Percentiles rank a stretch among this genome's conserved stretches.
Evolutionary conservation across 495 filamentous ascomycete genomes (phyloP).

Genomic region (Penicillium fimorum): DNA sequence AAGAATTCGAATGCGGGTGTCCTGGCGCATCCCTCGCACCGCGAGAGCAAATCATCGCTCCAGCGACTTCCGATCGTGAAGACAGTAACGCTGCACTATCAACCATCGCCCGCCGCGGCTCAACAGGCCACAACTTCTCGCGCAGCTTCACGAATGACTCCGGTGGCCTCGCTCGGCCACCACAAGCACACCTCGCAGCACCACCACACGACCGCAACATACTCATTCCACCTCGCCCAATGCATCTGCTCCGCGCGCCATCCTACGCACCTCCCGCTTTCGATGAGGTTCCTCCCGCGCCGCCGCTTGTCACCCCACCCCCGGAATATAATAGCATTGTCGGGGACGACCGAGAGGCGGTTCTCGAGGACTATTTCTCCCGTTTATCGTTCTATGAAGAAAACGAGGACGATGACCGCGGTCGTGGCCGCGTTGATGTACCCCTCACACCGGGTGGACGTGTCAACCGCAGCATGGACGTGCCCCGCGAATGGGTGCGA

Average conservation of each 20-base stretch:
- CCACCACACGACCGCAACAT: constrained; percentile 40
- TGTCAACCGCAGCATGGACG: constrained; percentile 68
- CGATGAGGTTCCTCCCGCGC: constrained; percentile 83
- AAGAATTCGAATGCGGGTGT: constrained; percentile 71
- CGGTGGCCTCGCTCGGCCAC: constrained; percentile 46
- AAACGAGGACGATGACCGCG: constrained; percentile 54
- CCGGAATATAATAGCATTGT: constrained; percentile 85
- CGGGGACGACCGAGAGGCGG: constrained; percentile 71
- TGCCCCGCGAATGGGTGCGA: constrained; percentile 53
- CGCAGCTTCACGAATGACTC: constrained; percentile 50
- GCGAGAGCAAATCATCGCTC: constrained; percentile 40
- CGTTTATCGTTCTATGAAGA: constrained; percentile 61
- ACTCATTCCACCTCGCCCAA: constrained; percentile 55
- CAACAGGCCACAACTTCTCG: constrained; percentile 27
- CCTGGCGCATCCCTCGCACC: constrained; percentile 57
- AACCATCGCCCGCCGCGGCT: constrained; percentile 17
- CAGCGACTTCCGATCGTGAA: constrained; percentile 33
- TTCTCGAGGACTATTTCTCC: constrained; percentile 86
- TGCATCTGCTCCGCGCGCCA: constrained; percentile 84
- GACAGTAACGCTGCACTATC: constrained; percentile 19
- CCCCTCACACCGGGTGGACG: constrained; percentile 70
- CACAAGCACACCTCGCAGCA: constrained; percentile 47
- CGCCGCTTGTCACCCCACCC: constrained; percentile 77
- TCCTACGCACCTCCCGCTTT: constrained; percentile 91
- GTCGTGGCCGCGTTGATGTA: constrained; percentile 55